Base-by-base conservation (phyloP, 331 rosid genomes). In the Arachis monticola region DNA sequence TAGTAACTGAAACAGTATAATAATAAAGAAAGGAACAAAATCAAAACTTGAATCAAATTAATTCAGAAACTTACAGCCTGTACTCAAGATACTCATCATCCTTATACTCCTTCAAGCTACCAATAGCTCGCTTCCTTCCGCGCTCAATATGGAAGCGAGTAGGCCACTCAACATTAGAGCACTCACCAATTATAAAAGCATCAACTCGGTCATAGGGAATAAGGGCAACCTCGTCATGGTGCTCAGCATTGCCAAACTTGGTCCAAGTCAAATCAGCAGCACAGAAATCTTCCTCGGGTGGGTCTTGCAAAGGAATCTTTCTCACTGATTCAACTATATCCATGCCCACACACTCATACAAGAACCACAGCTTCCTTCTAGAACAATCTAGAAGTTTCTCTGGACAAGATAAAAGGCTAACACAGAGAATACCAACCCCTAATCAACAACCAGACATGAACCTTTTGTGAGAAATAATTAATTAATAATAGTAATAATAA, bases 1-100 rank as follows among this genome's bases (percentile, higher is more conserved):
- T 22, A 22, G 27, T 22, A 22, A 22, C 4, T 5, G 10, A 41
- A 10, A 27, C 27, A 75, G 32, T 13, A 22, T 5, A 12, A 0
- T 44, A 2, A 2, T 3, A 60, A 50, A n/a, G 7, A 1, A 6
- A 2, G 9, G 2, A 55, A 14, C 8, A 14, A 55, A 4, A 66
- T 12, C 6, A 62, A 62, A 50, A 2, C 10, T 3, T 12, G 8
- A 5, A 56, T 57, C 38, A 62, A 51, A 67, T 44, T 58, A 62
- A 66, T 40, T 46, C 30, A 72, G 30, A 68, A 66, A 87, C 97
- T 91, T 86, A 94, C 98, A 80, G 83, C 79, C 93, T 91, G 74
- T 89, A 91, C 81, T 91, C 97, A 80, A 94, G 85, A 83, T 90
- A 94, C 38, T 91, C 98, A 72, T 94, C 98, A 73, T 89, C 90